A percentile compares a stretch with the other conserved stretches of the same genome.
These are phyloP conservation scores for Xylariaceae sp. DNA, from an alignment of 2,329 filamentous ascomycete species.

Conservation along the genomic window DNA sequence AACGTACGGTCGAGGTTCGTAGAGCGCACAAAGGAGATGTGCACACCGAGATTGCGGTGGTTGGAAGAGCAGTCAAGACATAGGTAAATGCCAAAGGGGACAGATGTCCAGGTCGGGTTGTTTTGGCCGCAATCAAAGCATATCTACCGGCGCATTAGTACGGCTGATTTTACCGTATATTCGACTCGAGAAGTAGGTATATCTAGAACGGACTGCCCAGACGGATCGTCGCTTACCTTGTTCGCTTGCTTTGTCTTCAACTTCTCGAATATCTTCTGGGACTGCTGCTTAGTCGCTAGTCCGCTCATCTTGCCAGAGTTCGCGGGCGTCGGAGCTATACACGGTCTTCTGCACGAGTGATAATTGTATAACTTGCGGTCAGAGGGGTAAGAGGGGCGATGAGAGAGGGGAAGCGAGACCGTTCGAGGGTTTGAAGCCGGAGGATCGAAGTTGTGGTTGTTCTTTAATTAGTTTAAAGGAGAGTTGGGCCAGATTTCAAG, in stretches of 20 bases:
- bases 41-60: conserved; percentile 94
- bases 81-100: conserved; percentile 94
- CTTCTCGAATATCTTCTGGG: conserved; percentile 96
- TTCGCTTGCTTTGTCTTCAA: conserved; percentile 91
- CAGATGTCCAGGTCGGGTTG: conserved; percentile 97
- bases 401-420: not conserved
- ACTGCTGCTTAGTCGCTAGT: conserved; percentile 86
- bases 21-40: conserved; percentile 98
- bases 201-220: not conserved
- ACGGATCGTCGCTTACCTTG: conserved; percentile 58
- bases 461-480: conserved; percentile 20
- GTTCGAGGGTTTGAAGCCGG: conserved; percentile 5
- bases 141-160: conserved; percentile 44
- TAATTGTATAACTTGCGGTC: no score
- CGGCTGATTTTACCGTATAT: not conserved
- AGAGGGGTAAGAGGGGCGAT: no score
- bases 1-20: conserved; percentile 95
- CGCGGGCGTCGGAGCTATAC: not conserved
- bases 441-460: conserved; percentile 8
- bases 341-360: not conserved
- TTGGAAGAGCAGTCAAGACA: conserved; percentile 97
- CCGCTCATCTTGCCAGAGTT: conserved; percentile 49
- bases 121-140: conserved; percentile 98
- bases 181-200: no score
- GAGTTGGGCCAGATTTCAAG: conserved; percentile 34